phyloP scores from a whole-genome alignment of 106 monocot genomes.

The Dactylorhiza incarnata region DNA sequence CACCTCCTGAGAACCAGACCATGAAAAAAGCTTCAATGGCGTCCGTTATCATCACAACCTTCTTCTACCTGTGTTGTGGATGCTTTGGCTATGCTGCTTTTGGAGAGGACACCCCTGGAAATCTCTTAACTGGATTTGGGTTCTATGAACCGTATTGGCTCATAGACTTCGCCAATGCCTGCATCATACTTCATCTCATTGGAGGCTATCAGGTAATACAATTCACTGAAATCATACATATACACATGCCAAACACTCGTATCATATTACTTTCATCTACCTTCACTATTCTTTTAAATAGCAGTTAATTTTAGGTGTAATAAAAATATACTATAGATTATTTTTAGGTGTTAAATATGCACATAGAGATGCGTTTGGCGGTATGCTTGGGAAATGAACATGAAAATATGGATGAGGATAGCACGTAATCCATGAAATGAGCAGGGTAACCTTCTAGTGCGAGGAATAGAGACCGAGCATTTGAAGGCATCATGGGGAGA shows the following conservation, averaged over 20 bases:
- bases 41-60: slow-evolving; percentile 59
- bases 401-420: no score
- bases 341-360: no score
- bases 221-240: not conserved
- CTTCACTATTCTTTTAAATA: no score
- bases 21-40: slow-evolving; percentile 77
- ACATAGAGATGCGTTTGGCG: no score
- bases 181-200: slow-evolving; percentile 73
- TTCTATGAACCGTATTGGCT: slow-evolving; percentile 95
- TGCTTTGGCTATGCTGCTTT: slow-evolving; percentile 95
- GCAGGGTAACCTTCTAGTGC: no score
- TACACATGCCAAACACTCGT: not conserved
- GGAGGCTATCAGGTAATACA: slow-evolving; percentile 79
- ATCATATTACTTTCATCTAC: no score
- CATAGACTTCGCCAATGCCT: slow-evolving; percentile 78
- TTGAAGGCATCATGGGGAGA: no score
- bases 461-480: no score
- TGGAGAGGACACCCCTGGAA: slow-evolving; percentile 75
- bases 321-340: no score
- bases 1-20: slow-evolving; percentile 70
- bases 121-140: slow-evolving; percentile 80
- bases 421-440: no score
- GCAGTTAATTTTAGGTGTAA: no score
- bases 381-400: no score
- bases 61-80: slow-evolving; percentile 92